A percentile compares a stretch with the other conserved stretches of the same genome.
Conservation (phyloP, 164 flowering plant species). For the Magnolia changhungtana region DNA sequence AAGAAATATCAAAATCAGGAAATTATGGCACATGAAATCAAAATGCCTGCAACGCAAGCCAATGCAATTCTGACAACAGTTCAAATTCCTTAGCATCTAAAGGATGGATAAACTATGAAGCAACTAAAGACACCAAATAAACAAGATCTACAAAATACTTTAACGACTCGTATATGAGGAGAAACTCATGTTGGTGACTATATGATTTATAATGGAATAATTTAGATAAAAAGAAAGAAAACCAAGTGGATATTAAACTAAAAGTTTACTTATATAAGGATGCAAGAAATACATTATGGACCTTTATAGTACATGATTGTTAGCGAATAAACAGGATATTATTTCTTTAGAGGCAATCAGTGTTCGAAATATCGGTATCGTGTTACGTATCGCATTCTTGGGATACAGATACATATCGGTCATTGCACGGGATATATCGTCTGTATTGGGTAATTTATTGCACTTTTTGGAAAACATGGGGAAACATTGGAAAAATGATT, state of each 20-base stretch:
- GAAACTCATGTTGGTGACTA: not conserved
- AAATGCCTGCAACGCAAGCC: not conserved
- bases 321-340: too few species aligned
- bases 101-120: not conserved
- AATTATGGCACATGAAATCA: not conserved
- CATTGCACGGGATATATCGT: too few species aligned
- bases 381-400: too few species aligned
- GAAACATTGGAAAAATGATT: too few species aligned
- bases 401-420: too few species aligned
- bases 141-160: not conserved
- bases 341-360: too few species aligned
- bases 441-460: too few species aligned
- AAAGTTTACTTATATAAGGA: not conserved
- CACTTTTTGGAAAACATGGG: too few species aligned
- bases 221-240: not conserved
- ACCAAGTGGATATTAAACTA: not conserved
- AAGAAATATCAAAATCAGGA: conserved; percentile 3
- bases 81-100: not conserved
- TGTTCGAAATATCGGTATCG: too few species aligned
- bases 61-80: not conserved
- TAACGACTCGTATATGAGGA: not conserved
- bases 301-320: too few species aligned
- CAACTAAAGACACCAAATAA: not conserved
- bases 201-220: not conserved
- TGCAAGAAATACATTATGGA: too few species aligned